Percentiles rank a stretch among this genome's conserved stretches.
phyloP scores from a whole-genome alignment of 106 monocot species.

The Acorus calamus region DNA sequence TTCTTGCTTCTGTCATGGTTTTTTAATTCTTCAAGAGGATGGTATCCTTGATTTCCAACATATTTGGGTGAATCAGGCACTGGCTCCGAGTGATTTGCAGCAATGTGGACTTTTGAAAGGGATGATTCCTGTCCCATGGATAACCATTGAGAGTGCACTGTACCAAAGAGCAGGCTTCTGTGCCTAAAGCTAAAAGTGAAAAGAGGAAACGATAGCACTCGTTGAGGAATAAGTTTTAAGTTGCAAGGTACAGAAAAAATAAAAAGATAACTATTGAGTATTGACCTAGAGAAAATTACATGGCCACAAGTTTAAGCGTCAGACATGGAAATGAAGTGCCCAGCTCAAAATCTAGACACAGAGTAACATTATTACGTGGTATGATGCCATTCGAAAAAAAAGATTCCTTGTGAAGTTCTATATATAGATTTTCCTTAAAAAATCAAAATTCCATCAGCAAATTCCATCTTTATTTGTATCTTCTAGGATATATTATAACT shows the following conservation, averaged over 20 bases:
- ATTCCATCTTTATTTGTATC: too few species aligned
- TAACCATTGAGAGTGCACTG: conserved; percentile 26
- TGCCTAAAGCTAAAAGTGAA: conserved; percentile 22
- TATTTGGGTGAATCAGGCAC: conserved; percentile 47
- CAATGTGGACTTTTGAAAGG: conserved; percentile 46
- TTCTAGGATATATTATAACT: too few species aligned
- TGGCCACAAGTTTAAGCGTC: too few species aligned
- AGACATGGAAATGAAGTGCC: too few species aligned
- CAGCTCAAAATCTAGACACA: too few species aligned
- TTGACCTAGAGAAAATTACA: too few species aligned
- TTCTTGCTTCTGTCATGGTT: conserved; percentile 33
- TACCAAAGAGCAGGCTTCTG: conserved; percentile 38
- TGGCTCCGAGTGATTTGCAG: conserved; percentile 70
- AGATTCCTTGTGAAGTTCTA: too few species aligned
- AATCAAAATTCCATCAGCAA: too few species aligned
- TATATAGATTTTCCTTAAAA: too few species aligned
- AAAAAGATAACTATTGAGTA: not conserved
- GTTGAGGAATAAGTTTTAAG: not conserved
- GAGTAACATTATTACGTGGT: too few species aligned
- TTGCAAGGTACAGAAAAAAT: not conserved
- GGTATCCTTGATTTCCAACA: conserved; percentile 36
- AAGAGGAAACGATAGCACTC: not conserved
- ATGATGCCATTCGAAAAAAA: too few species aligned
- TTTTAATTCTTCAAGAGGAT: conserved; percentile 84
- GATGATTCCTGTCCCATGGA: conserved; percentile 14